phyloP scores from a whole-genome alignment of 179 eudicot genomes.

The Actinidia chinensis region DNA sequence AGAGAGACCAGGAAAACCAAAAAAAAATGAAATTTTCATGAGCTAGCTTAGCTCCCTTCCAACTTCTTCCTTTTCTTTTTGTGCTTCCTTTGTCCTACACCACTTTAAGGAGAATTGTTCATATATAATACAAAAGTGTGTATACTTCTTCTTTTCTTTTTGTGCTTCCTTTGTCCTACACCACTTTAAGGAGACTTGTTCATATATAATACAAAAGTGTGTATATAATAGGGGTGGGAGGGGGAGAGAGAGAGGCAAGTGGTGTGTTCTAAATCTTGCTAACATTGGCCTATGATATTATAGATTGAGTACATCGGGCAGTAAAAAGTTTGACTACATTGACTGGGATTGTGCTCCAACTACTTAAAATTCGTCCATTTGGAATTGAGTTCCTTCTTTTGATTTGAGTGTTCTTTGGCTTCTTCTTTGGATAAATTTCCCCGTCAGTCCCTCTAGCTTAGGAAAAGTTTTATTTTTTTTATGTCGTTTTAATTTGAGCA shows the following conservation, averaged over 20 bases:
- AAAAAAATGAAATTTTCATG: conserved; percentile 46
- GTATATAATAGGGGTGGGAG: background rate
- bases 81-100: conserved; percentile 17
- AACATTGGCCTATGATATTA: conserved; percentile 39
- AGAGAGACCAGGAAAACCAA: background rate
- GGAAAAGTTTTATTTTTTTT: no score
- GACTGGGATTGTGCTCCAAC: conserved; percentile 37
- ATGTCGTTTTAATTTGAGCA: no score
- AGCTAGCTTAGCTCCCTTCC: conserved; percentile 59
- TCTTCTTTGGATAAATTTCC: conserved; percentile 16
- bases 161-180: conserved; percentile 16
- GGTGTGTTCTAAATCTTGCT: conserved; percentile 6
- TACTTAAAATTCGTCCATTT: conserved; percentile 33
- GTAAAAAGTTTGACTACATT: conserved; percentile 64
- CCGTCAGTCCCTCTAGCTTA: no score
- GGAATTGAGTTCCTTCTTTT: conserved; percentile 36
- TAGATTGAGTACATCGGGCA: conserved; percentile 53
- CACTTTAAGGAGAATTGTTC: background rate
- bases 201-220: no score
- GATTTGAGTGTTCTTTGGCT: conserved; percentile 56
- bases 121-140: no score
- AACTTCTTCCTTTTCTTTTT: conserved; percentile 48
- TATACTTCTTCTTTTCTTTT: conserved; percentile 50
- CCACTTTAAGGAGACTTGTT: background rate
- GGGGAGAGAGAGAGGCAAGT: background rate